Evolutionary conservation across 2,329 filamentous ascomycete genomes (phyloP), one percentile per base, ranked within the genome.

Genomic region (Diaporthe citriasiana): DNA sequence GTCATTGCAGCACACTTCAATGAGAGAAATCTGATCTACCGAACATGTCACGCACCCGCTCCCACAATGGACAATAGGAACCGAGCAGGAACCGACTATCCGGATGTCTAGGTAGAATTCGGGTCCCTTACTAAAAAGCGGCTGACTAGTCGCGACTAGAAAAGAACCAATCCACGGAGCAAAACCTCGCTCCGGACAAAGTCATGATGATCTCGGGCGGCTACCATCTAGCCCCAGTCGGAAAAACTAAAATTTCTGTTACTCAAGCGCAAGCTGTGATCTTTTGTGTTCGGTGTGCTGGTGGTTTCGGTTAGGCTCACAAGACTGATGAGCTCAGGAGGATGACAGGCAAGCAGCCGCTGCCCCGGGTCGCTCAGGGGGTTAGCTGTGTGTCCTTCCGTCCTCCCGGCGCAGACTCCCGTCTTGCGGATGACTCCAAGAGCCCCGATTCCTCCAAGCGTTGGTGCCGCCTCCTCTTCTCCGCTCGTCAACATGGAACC

Each of bases 401-500:
- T 66, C 27, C 60, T 50, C 60, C 60, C 60, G 42, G 42, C 42
- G 60, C 60, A 35, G 60, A 66, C 6, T 38, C 45, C 63, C 63
- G 63, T 66, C 45, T 35, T 25, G 63, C 63, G 45, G 15, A 13
- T n/a, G 63, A 66, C 45, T 25, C 45, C 60, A 35, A 22, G 42
- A 50, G 27, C 30, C 9, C 60, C 42, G 42, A 35, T 35, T 51
- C 27, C 60, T 50, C 42, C 60, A 66, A 66, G 60, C 60, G 45
- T 50, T 33, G 13, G 22, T 47, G 47, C 60, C 60, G 42, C 60
- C 40, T 65, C 27, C 27, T 51, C 63, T 13, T 38, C 42, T 38
- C 63, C 45, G 63, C 63, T 66, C 33, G 33, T 66, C 63, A 66
- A 66, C 45, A 19, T 66, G 63, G 63, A 66, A 66, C 63, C 33